phyloP scores from a whole-genome alignment of 164 flowering plant species.

The Aristolochia californica region DNA sequence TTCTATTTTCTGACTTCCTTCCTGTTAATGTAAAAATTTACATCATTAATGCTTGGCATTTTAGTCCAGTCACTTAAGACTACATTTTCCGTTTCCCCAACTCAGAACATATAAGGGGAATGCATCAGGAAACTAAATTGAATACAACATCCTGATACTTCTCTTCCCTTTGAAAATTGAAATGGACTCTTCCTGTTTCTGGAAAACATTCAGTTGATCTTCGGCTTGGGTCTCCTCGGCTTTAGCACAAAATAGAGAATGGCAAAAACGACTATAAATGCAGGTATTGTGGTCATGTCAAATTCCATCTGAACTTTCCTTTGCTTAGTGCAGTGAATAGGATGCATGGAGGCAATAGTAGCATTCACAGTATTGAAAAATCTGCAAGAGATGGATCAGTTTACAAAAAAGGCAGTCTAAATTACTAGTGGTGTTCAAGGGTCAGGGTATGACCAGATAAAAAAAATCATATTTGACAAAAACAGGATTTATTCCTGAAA shows the following conservation, averaged over 20 bases:
- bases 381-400: conserved; percentile 25
- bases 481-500: too few relatives aligned
- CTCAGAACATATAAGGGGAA: not conserved
- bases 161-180: too few relatives aligned
- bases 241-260: conserved; percentile 62
- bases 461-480: too few relatives aligned
- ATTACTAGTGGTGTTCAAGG: too few relatives aligned
- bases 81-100: not conserved
- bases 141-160: too few relatives aligned
- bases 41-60: too few relatives aligned
- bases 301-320: conserved; percentile 68
- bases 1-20: too few relatives aligned
- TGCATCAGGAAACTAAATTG: not conserved
- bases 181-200: too few relatives aligned
- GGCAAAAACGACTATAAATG: conserved; percentile 53
- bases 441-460: too few relatives aligned
- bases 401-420: too few relatives aligned
- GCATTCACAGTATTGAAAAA: conserved; percentile 60
- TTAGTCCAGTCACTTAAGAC: too few relatives aligned
- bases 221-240: conserved; percentile 82
- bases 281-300: conserved; percentile 80
- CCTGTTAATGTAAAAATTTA: too few relatives aligned
- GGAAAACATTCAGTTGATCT: conserved; percentile 50
- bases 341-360: conserved; percentile 68
- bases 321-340: conserved; percentile 76